phyloP scores from a whole-genome alignment of 345 rosid genomes.

The Firmiana major region DNA sequence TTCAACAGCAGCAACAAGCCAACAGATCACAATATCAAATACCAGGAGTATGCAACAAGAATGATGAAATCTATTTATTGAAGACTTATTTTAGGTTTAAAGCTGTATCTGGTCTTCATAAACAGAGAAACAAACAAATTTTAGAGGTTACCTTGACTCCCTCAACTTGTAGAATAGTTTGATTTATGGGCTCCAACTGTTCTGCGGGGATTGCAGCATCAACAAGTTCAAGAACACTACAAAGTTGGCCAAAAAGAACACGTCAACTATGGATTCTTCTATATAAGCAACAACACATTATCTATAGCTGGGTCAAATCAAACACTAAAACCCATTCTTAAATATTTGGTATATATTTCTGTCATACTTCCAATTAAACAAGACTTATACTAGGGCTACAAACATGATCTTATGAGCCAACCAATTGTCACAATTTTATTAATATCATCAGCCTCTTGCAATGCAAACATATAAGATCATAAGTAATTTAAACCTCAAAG shows the following conservation, averaged over 20 bases:
- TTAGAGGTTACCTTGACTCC: constrained; percentile 61
- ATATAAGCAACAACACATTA: not conserved
- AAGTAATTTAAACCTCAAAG: not conserved
- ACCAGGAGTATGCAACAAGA: not conserved
- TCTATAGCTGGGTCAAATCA: not conserved
- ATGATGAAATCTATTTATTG: not conserved
- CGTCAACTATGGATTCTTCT: constrained; percentile 17
- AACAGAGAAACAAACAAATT: not conserved
- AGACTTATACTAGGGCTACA: not conserved
- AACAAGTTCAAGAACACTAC: constrained; percentile 85
- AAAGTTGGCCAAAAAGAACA: constrained; percentile 18
- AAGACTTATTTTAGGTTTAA: not conserved
- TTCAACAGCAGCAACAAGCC: not conserved
- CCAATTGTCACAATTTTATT: not conserved
- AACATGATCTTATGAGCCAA: not conserved
- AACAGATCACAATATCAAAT: not conserved
- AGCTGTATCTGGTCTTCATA: not conserved
- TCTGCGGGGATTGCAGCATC: constrained; percentile 89
- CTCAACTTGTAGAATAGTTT: constrained; percentile 69
- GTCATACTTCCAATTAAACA: not conserved
- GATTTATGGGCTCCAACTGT: constrained; percentile 59
- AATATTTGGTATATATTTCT: not conserved
- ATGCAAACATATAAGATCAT: not conserved
- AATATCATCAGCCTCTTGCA: not conserved
- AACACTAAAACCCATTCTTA: not conserved